Evolutionary conservation across 2,329 filamentous ascomycete genomes (phyloP), one percentile per base, ranked within the genome.

Genomic region (Ophiocordyceps robertsii): DNA sequence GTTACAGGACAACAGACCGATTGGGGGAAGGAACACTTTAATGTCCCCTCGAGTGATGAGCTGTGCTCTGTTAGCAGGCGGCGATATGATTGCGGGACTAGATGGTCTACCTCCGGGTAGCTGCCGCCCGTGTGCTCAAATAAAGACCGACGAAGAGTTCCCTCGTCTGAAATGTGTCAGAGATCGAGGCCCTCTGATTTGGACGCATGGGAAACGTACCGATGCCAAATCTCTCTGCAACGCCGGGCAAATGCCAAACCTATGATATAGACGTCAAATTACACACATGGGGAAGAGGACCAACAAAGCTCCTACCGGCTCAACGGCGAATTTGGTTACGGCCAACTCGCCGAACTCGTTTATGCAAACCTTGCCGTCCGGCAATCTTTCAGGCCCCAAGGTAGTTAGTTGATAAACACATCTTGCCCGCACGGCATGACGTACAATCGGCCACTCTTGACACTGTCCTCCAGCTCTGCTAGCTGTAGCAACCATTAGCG

Each of bases 101-200:
- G 24, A 40, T 36, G 7, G 47, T 48, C 46, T 56, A 73, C 73
- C 63, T 98, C 92, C 2, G 92, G 92, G 62, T 94, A 98, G 51
- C 86, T 94, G 43, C 92, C 92, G 43, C 92, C 92, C 1, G 89
- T 96, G 55, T 95, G 84, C 58, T 96, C 92, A 57, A 96, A 96
- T 21, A 98, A 68, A 1, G 86, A 84, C 47, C 90, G 77, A 48
- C 92, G 81, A 17, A 98, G 72, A 13, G 81, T 82, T 11, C 82
- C 86, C 66, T 98, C 92, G 47, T 95, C 88, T 75, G 44, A 24
- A 9, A 27, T 17, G 29, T 29, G 40, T 69, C 42, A 66, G 56
- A 41, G 24, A 29, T 10, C 11, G 6, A 37, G 5, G 29, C 19
- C 14, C 27, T 40, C n/a, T 4, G 1, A 30, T 27, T 6, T 6